A percentile compares a stretch with the other conserved stretches of the same genome.
Conservation (phyloP, 495 filamentous ascomycete species). For the Penicillium argentinense region DNA sequence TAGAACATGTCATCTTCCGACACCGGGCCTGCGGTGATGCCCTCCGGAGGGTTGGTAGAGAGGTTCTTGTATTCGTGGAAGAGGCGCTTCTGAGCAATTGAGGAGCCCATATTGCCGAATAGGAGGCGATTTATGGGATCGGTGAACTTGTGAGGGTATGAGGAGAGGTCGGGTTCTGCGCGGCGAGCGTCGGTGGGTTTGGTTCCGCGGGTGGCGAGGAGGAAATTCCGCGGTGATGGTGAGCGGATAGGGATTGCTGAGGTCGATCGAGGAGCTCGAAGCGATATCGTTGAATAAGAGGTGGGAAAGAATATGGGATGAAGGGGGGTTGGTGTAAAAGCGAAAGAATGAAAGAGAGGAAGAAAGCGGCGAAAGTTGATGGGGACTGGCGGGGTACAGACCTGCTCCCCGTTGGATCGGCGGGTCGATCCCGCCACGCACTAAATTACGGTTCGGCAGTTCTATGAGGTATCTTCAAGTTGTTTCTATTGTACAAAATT, state of each 20-base stretch:
- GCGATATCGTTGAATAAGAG: too few relatives aligned
- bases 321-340: neutral
- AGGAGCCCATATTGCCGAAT: conserved; percentile 27
- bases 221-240: neutral
- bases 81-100: conserved; percentile 82
- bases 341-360: too few relatives aligned
- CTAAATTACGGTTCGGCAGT: neutral
- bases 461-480: conserved; percentile 7
- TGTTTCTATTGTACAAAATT: conserved; percentile 17
- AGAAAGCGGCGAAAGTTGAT: too few relatives aligned
- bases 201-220: conserved; percentile 7
- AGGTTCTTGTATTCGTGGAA: conserved; percentile 95
- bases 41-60: conserved; percentile 80
- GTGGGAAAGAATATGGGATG: neutral
- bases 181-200: conserved; percentile 6
- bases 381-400: neutral
- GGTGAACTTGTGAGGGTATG: neutral
- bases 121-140: neutral
- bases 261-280: too few relatives aligned
- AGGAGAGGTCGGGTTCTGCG: neutral
- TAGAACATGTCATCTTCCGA: conserved; percentile 93
- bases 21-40: conserved; percentile 92
- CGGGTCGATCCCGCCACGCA: too few relatives aligned
- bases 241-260: neutral
- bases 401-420: too few relatives aligned